Evolutionary conservation across 2,329 filamentous ascomycete species (phyloP), one percentile per base, ranked within the genome.

Genomic region (Alternaria metachromatica): DNA sequence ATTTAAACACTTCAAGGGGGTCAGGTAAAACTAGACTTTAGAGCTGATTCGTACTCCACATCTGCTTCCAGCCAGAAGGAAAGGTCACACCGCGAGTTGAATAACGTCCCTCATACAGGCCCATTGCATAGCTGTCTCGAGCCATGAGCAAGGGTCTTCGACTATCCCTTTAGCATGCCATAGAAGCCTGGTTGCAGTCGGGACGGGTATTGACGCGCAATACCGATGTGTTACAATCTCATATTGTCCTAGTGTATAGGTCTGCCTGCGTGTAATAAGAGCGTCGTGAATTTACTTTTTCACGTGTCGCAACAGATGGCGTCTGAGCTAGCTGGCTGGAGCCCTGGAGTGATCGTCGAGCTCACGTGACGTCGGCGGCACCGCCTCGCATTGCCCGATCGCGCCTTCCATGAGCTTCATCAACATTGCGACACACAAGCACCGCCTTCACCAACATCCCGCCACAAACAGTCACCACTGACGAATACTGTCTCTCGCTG

Each of bases 351-450:
- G 43, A 65, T 63, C 30, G 48, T 45, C 37, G 6, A 11, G 3
- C 8, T 59, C 71, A 71, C 70, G 71, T 67, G 65, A 68, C 41
- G 55, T 70, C 69, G 71, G 74, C 67, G 69, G 71, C 73, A 66
- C 70, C 71, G 62, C 49, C 23, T 48, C 55, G 13, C 45, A 58
- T 48, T 55, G 53, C 68, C 49, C 71, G 71, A 68, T 66, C 63
- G 68, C 68, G 69, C 66, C 69, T 70, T 69, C 69, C 62, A 69
- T 61, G 70, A 76, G 73, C 70, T 72, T 65, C 72, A 64, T 68
- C 68, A 69, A 67, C 70, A 71, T 63, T 65, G 65, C 68, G 67
- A 65, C 67, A 64, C 62, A 63, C 69, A 65, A 67, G 67, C 63
- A 70, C 54, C 56, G 56, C 60, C 45, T 41, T 60, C 62, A 45